Conservation (phyloP, 805 yeast genomes). For the Nadsonia fulvescens region DNA sequence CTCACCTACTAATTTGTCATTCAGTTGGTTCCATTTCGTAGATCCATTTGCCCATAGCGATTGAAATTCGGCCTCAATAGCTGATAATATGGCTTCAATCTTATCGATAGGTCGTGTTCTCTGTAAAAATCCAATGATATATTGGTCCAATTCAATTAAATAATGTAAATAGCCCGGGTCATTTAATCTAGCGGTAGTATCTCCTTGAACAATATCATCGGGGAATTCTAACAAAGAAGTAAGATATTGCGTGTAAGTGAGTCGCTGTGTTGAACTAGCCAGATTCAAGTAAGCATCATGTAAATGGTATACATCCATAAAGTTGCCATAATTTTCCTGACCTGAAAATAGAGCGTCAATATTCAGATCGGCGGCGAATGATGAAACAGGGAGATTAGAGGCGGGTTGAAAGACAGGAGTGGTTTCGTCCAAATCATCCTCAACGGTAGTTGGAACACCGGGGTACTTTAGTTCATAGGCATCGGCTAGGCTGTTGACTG, state of each 20-base stretch:
- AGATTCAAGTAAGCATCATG: slow-evolving; percentile 39
- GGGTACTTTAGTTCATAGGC: slow-evolving; percentile 4
- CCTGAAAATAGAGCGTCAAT: slow-evolving; percentile 34
- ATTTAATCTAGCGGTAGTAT: slow-evolving; percentile 12
- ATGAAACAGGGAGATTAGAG: slow-evolving; percentile 24
- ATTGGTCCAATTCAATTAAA: slow-evolving; percentile 22
- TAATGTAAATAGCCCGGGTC: slow-evolving; percentile 25
- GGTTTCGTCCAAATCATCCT: slow-evolving; percentile 8
- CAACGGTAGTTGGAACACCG: slow-evolving; percentile 1
- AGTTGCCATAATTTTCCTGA: slow-evolving; percentile 48
- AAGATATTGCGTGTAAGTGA: slow-evolving; percentile 34
- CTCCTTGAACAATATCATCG: slow-evolving; percentile 12
- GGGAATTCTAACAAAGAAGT: slow-evolving; percentile 26
- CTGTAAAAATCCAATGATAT: slow-evolving; percentile 34
- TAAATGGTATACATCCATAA: slow-evolving; percentile 34
- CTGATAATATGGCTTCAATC: slow-evolving; percentile 8
- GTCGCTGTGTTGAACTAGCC: slow-evolving; percentile 18
- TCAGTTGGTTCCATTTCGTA: slow-evolving; percentile 3
- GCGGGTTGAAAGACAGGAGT: slow-evolving; percentile 11
- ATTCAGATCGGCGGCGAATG: slow-evolving; percentile 30
- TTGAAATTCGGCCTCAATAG: slow-evolving; percentile 1
- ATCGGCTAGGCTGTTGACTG: slow-evolving; percentile 11
- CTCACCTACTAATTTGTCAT: slow-evolving; percentile 4
- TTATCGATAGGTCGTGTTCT: slow-evolving; percentile 14
- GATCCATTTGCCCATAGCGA: background rate